These are phyloP conservation scores for Ilex asprella DNA, from an alignment of 257 asterid genomes.

Conservation along the genomic window DNA sequence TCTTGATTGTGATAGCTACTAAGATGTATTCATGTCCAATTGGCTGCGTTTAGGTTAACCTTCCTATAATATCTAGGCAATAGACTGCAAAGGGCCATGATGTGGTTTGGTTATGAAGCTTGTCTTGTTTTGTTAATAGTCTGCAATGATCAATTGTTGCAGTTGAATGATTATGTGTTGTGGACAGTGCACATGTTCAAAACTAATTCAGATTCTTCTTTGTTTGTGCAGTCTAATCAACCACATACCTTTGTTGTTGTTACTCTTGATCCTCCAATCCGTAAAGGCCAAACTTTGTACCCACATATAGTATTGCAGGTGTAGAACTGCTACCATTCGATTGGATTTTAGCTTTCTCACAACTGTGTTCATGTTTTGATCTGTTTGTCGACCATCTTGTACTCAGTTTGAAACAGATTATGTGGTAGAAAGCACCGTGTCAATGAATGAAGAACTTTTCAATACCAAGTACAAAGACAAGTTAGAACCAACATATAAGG, in stretches of 20 bases:
- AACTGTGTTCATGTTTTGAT: background rate
- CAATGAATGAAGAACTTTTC: conserved; percentile 70
- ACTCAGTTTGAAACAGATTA: conserved; percentile 83
- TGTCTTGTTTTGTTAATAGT: background rate
- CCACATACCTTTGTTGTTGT: conserved; percentile 90
- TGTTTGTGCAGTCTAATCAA: conserved; percentile 67
- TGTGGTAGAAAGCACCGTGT: conserved; percentile 52
- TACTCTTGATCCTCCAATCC: conserved; percentile 95
- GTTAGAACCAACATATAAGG: conserved; percentile 65
- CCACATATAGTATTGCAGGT: conserved; percentile 99
- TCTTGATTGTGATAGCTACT: background rate
- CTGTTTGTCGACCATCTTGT: background rate
- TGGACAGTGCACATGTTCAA: background rate
- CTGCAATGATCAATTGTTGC: background rate
- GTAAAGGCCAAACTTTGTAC: conserved; percentile 95
- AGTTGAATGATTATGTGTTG: background rate
- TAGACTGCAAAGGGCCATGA: too few relatives aligned
- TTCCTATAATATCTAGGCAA: too few relatives aligned
- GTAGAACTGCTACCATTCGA: background rate
- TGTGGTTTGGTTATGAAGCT: background rate
- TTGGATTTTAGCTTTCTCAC: too few relatives aligned
- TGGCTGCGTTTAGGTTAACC: too few relatives aligned
- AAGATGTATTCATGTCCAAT: too few relatives aligned
- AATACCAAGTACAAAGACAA: conserved; percentile 71
- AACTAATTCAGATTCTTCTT: too few relatives aligned